Base-by-base conservation (phyloP, 2,329 filamentous ascomycete genomes). In the Aureobasidium sp. region DNA sequence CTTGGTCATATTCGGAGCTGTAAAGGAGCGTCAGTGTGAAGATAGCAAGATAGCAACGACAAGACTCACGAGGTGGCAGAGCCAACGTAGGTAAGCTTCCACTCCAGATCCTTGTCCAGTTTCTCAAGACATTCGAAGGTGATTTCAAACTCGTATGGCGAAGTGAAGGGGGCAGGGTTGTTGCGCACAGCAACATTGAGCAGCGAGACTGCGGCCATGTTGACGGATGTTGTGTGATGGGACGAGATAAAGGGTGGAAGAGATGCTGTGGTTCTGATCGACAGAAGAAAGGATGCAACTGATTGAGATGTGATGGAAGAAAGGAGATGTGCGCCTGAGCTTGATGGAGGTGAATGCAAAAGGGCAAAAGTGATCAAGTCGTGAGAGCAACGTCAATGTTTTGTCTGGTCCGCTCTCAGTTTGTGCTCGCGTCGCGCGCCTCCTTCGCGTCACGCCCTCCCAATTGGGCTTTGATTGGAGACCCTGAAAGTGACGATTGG, bases 31-130 rank as follows among this genome's bases (percentile, higher is more conserved):
- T 55, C 39, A 45, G 38, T 54, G 38, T 14, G 24, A 8, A 7
- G 35, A 12, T 14, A n/a, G 32, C 12, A 8, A 22, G 17, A 63
- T 56, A 66, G 63, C 63, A 53, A 3, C 12, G 44, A 30, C 7
- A 50, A 40, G 50, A 27, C 86, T 76, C 78, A 95, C 87, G 89
- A 95, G 54, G 91, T 97, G 59, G 94, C 93, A 62, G 93, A 98
- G 66, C 93, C 94, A 67, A 98, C 93, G 64, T 98, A 98, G 70
- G 90, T 98, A 64, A 98, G 79, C 74, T 98, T 98, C 93, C 93
- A 98, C 74, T 98, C 93, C 57, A 98, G 84, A 74, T 98, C 93
- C 74, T 96, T 96, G 69, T 95, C 88, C 34, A 98, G 80, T 62
- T 86, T 82, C 75, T 98, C 93, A 21, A 97, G 82, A 66, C 93